A percentile compares a stretch with the other conserved stretches of the same genome.
phyloP scores from a whole-genome alignment of 768 basidiomycete species.

The Pisolithus orientalis region DNA sequence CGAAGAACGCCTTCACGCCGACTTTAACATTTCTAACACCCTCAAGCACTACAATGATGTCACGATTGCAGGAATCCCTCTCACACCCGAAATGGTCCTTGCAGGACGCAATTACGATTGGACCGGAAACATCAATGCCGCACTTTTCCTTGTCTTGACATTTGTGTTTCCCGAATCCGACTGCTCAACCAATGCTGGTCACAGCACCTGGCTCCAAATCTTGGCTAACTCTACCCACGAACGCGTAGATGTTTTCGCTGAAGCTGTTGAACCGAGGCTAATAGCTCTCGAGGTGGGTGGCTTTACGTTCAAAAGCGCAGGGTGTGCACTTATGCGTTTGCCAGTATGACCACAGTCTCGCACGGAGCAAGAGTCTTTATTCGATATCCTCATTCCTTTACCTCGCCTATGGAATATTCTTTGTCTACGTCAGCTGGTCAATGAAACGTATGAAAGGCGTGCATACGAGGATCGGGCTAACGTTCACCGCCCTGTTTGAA shows the following conservation, averaged over 20 bases:
- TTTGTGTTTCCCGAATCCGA: conserved; percentile 77
- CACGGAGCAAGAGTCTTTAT: conserved; percentile 42
- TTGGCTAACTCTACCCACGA: conserved; percentile 38
- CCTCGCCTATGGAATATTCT: conserved; percentile 70
- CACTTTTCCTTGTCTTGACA: conserved; percentile 69
- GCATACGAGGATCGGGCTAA: conserved; percentile 86
- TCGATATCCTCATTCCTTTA: conserved; percentile 68
- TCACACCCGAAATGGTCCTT: conserved; percentile 72
- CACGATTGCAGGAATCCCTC: conserved; percentile 54
- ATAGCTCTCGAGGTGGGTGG: conserved; percentile 38
- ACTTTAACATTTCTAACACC: conserved; percentile 53
- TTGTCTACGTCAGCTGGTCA: conserved; percentile 68
- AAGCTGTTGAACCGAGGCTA: conserved; percentile 37
- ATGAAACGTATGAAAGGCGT: conserved; percentile 76
- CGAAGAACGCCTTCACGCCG: conserved; percentile 43
- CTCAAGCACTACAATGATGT: conserved; percentile 47
- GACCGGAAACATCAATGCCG: conserved; percentile 49
- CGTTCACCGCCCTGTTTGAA: conserved; percentile 90
- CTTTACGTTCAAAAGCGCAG: conserved; percentile 9
- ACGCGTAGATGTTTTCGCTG: conserved; percentile 31
- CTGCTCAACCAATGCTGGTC: conserved; percentile 58
- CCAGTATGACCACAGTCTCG: conserved; percentile 50
- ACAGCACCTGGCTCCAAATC: conserved; percentile 55
- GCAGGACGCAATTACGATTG: conserved; percentile 58
- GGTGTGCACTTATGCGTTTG: background rate